These are phyloP conservation scores for Tylopilus felleus DNA, from an alignment of 768 basidiomycete species.

Conservation along the genomic window DNA sequence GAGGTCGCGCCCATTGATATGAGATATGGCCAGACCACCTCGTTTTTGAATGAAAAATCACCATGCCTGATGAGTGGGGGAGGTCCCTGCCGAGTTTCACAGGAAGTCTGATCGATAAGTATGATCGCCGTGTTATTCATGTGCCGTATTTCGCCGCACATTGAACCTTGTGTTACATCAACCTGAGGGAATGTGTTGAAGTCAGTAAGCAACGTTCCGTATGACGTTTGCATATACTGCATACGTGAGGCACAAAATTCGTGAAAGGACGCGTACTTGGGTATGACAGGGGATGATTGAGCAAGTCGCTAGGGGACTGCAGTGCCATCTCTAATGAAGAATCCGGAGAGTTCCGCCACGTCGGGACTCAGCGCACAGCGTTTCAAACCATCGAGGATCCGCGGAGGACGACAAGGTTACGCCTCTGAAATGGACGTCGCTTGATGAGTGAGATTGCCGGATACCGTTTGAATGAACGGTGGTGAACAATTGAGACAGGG, in stretches of 20 bases:
- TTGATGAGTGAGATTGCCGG: constrained; percentile 4
- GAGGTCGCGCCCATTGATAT: constrained; percentile 11
- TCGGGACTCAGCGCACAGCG: constrained; percentile 4
- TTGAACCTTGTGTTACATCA: constrained; percentile 14
- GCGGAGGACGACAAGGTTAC: constrained; percentile 22
- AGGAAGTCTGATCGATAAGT: constrained; percentile 16
- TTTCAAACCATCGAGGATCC: constrained; percentile 24
- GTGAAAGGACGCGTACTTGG: background rate
- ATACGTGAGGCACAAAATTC: background rate
- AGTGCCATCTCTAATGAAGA: background rate
- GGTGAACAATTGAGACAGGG: background rate
- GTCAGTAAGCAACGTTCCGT: background rate
- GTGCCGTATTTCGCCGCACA: constrained; percentile 12
- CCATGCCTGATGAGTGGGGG: constrained; percentile 14
- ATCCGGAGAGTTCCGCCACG: constrained; percentile 13
- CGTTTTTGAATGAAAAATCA: constrained; percentile 26
- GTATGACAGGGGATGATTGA: background rate
- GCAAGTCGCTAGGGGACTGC: background rate
- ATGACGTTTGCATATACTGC: background rate
- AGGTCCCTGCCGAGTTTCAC: constrained; percentile 10
- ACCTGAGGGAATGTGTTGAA: constrained; percentile 2
- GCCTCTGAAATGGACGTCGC: constrained; percentile 2
- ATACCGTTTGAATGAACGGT: background rate
- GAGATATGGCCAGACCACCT: constrained; percentile 15
- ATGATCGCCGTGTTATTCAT: constrained; percentile 23